These are phyloP conservation scores for Xanthoconium purpureum DNA, from an alignment of 768 basidiomycete genomes.

Conservation along the genomic window DNA sequence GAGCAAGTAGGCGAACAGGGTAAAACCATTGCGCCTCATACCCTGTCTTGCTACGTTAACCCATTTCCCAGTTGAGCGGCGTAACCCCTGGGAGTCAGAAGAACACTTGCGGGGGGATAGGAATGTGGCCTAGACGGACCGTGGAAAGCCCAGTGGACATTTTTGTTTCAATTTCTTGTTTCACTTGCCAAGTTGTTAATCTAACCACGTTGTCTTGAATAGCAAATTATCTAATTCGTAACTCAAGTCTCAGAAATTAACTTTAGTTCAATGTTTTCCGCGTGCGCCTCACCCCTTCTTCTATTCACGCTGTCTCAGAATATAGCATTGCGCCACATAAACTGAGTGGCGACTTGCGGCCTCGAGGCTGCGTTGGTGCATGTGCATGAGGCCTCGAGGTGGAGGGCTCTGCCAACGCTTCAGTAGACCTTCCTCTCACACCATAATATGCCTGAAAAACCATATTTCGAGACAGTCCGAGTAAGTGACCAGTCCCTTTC, in stretches of 20 bases:
- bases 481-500: constrained; percentile 34
- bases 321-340: constrained; percentile 23
- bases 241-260: constrained; percentile 6
- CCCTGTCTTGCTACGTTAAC: background rate
- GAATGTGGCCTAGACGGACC: constrained; percentile 2
- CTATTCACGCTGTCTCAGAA: constrained; percentile 22
- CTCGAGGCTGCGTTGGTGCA: constrained; percentile 26
- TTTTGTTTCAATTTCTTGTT: constrained; percentile 8
- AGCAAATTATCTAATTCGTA: constrained; percentile 29
- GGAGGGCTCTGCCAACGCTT: constrained; percentile 9
- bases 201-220: constrained; percentile 7
- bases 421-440: constrained; percentile 5
- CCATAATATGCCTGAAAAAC: constrained; percentile 34
- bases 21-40: background rate
- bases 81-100: background rate
- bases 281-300: constrained; percentile 4
- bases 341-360: constrained; percentile 12
- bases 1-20: background rate
- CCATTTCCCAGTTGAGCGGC: background rate
- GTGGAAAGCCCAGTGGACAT: background rate
- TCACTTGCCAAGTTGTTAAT: constrained; percentile 6
- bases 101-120: constrained; percentile 1
- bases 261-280: constrained; percentile 11
- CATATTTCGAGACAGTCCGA: constrained; percentile 69
- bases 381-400: constrained; percentile 17